These are phyloP conservation scores for Vaucheria bursata DNA, from an alignment of 352 stramenopile genomes.

Conservation along the genomic window DNA sequence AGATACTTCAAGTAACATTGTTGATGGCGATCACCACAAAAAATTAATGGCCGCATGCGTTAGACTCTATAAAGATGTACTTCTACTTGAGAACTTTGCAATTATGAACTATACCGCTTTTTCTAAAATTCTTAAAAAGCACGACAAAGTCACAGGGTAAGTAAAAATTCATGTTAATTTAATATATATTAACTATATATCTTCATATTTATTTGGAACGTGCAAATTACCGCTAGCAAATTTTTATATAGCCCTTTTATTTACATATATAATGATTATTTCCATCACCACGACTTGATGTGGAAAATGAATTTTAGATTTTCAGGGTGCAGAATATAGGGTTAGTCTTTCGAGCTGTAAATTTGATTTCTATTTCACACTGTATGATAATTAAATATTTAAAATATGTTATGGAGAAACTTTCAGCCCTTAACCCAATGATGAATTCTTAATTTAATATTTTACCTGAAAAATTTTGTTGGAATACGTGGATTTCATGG, in stretches of 20 bases:
- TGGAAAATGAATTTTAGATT: too few relatives aligned
- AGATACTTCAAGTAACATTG: constrained; percentile 4
- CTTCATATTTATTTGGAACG: neutral
- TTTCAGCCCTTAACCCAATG: too few relatives aligned
- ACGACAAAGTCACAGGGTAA: constrained; percentile 69
- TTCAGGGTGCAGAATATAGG: too few relatives aligned
- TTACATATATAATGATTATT: neutral
- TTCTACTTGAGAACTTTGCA: constrained; percentile 74
- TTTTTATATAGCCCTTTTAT: neutral
- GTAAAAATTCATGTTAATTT: constrained; percentile 6
- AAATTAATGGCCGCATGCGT: constrained; percentile 48
- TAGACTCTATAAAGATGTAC: constrained; percentile 68
- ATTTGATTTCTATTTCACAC: too few relatives aligned
- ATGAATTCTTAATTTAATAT: too few relatives aligned
- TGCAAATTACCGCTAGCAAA: neutral
- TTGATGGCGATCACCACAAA: constrained; percentile 47
- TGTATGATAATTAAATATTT: too few relatives aligned
- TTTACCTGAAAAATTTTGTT: too few relatives aligned
- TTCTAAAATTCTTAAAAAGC: constrained; percentile 80
- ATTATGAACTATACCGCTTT: constrained; percentile 81
- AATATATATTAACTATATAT: neutral
- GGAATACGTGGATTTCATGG: too few relatives aligned
- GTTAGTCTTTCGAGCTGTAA: too few relatives aligned
- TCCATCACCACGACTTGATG: neutral
- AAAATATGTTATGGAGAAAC: too few relatives aligned